phyloP scores from a whole-genome alignment of 257 asterid species.

The Solanum sejunctum region DNA sequence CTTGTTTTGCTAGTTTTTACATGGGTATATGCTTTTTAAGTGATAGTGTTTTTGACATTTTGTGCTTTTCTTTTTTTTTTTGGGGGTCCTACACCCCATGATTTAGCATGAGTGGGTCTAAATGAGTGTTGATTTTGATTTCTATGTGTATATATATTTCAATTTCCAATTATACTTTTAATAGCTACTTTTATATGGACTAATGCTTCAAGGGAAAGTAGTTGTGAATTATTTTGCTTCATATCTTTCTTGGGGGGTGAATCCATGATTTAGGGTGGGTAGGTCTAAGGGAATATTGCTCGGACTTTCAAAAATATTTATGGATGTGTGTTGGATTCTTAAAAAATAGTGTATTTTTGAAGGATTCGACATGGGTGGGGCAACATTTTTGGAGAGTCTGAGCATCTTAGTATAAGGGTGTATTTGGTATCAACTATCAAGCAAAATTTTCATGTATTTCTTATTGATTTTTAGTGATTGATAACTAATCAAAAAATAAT shows the following conservation, averaged over 20 bases:
- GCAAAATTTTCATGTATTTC: too few relatives aligned
- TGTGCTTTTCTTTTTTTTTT: background rate
- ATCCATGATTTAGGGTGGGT: background rate
- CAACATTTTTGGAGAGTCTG: too few relatives aligned
- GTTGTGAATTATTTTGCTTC: too few relatives aligned
- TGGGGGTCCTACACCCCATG: background rate
- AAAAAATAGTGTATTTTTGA: too few relatives aligned
- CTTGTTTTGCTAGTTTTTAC: background rate
- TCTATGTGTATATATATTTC: background rate
- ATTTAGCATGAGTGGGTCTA: background rate
- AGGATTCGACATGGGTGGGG: too few relatives aligned
- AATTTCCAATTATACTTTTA: background rate
- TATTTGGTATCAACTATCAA: too few relatives aligned
- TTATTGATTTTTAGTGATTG: too few relatives aligned
- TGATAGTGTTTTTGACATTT: background rate
- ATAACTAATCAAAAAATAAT: too few relatives aligned
- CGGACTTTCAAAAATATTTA: too few relatives aligned
- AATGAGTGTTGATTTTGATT: background rate
- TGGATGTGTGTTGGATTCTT: too few relatives aligned
- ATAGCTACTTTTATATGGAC: background rate
- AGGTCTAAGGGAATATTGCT: background rate
- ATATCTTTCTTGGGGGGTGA: background rate
- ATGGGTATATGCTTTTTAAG: background rate
- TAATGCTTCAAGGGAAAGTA: background rate
- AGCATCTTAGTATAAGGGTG: too few relatives aligned